Conservation (phyloP, 805 yeast species). For the Ogataea nonfermentans region DNA sequence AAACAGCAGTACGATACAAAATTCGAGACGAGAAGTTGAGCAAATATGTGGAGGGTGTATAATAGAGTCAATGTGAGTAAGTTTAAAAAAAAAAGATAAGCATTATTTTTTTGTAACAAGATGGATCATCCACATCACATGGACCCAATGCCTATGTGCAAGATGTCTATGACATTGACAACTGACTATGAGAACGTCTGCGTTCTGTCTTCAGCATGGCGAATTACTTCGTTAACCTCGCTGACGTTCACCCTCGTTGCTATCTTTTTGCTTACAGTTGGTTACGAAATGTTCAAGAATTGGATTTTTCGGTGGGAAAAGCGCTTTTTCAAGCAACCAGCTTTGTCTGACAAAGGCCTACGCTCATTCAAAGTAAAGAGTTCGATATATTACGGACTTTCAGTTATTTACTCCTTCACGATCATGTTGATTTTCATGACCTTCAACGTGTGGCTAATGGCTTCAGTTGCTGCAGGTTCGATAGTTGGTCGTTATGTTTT, state of each 20-base stretch:
- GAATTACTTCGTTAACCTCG: slow-evolving; percentile 35
- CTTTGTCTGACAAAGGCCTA: slow-evolving; percentile 19
- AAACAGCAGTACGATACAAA: slow-evolving; percentile 36
- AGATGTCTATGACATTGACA: slow-evolving; percentile 42
- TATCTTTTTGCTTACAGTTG: slow-evolving; percentile 31
- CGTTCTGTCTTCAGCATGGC: slow-evolving; percentile 41
- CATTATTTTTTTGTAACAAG: neutral
- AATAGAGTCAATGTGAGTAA: too few species aligned
- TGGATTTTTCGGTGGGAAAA: slow-evolving; percentile 26
- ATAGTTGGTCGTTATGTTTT: slow-evolving; percentile 37
- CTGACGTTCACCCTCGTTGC: slow-evolving; percentile 35
- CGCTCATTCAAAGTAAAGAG: slow-evolving; percentile 26
- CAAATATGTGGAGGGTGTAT: slow-evolving; percentile 1
- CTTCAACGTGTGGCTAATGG: slow-evolving; percentile 46
- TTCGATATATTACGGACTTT: slow-evolving; percentile 38
- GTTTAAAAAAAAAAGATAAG: neutral
- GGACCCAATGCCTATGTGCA: slow-evolving; percentile 29
- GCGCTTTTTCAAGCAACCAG: slow-evolving; percentile 13
- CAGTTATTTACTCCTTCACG: slow-evolving; percentile 44
- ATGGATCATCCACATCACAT: slow-evolving; percentile 20
- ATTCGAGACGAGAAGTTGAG: slow-evolving; percentile 27
- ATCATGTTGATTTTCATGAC: slow-evolving; percentile 50
- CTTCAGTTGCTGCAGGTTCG: slow-evolving; percentile 42
- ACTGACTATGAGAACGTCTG: slow-evolving; percentile 45
- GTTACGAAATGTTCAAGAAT: slow-evolving; percentile 38